These are phyloP conservation scores for Sutorius eximius DNA, from an alignment of 1,284 basidiomycete species.

Conservation along the genomic window DNA sequence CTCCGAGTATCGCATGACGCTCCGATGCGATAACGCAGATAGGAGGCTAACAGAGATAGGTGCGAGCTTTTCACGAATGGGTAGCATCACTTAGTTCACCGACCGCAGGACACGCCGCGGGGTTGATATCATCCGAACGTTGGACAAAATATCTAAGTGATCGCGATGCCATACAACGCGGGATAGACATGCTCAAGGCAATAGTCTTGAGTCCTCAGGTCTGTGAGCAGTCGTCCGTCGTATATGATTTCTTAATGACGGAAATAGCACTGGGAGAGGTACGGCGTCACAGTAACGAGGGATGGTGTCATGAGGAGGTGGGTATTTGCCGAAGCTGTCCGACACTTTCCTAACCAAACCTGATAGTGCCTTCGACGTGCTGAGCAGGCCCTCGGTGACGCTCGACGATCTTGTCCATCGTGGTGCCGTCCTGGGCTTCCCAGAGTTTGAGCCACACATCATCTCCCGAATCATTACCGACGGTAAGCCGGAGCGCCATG, in stretches of 20 bases:
- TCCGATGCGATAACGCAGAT: slow-evolving; percentile 89
- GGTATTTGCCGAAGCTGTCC: slow-evolving; percentile 7
- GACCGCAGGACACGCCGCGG: slow-evolving; percentile 47
- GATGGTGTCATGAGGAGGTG: slow-evolving; percentile 67
- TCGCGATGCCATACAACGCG: slow-evolving; percentile 50
- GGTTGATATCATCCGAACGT: slow-evolving; percentile 63
- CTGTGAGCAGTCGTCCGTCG: slow-evolving; percentile 9
- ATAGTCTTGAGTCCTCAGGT: slow-evolving; percentile 61
- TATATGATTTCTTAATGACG: slow-evolving; percentile 1
- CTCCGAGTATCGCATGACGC: slow-evolving; percentile 85
- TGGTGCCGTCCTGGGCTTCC: slow-evolving; percentile 56
- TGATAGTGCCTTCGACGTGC: slow-evolving; percentile 70
- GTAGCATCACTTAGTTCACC: background rate
- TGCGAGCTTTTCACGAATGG: slow-evolving; percentile 18
- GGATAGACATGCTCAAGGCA: slow-evolving; percentile 51
- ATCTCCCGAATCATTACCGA: slow-evolving; percentile 70
- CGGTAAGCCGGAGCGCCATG: slow-evolving; percentile 40
- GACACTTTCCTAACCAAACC: background rate
- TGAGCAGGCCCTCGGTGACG: slow-evolving; percentile 63
- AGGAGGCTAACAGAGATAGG: slow-evolving; percentile 75
- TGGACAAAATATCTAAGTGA: slow-evolving; percentile 57
- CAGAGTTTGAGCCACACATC: slow-evolving; percentile 49
- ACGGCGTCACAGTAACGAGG: slow-evolving; percentile 54
- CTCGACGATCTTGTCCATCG: slow-evolving; percentile 42
- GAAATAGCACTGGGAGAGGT: slow-evolving; percentile 54